A percentile compares a stretch with the other conserved stretches of the same genome.
phyloP scores from a whole-genome alignment of 1,139 yeast genomes.

The Lodderomyces parapsilosis region DNA sequence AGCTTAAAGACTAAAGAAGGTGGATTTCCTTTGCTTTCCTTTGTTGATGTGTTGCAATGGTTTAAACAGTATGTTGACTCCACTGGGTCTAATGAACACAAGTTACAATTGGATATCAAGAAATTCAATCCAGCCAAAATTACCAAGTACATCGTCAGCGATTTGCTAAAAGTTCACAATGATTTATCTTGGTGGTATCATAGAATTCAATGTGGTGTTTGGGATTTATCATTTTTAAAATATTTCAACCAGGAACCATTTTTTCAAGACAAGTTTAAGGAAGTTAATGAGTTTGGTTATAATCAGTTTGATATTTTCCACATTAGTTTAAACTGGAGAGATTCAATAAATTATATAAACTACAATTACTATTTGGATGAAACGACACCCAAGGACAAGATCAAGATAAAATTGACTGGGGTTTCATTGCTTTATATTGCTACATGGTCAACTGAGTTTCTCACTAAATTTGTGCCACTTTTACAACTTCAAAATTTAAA shows the following conservation, averaged over 20 bases:
- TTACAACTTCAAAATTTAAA: slow-evolving; percentile 43
- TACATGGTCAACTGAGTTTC: slow-evolving; percentile 40
- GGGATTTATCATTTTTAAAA: slow-evolving; percentile 69
- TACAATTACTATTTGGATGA: slow-evolving; percentile 38
- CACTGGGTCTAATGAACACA: slow-evolving; percentile 16
- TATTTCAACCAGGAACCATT: slow-evolving; percentile 43
- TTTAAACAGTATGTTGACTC: slow-evolving; percentile 37
- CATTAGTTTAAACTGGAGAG: slow-evolving; percentile 37
- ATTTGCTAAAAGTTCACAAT: slow-evolving; percentile 44
- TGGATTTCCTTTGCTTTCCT: slow-evolving; percentile 61
- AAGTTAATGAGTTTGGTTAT: slow-evolving; percentile 19
- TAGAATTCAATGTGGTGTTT: slow-evolving; percentile 73
- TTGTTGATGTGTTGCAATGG: slow-evolving; percentile 62
- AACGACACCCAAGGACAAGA: slow-evolving; percentile 21
- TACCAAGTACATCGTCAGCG: slow-evolving; percentile 50
- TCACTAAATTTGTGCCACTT: slow-evolving; percentile 38
- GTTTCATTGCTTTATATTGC: slow-evolving; percentile 38
- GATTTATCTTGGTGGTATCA: slow-evolving; percentile 67
- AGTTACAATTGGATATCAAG: slow-evolving; percentile 82
- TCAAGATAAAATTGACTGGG: slow-evolving; percentile 34
- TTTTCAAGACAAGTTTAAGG: slow-evolving; percentile 21
- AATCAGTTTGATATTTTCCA: slow-evolving; percentile 36
- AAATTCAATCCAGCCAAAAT: slow-evolving; percentile 62
- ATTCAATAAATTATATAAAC: slow-evolving; percentile 32
- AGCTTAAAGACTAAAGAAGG: slow-evolving; percentile 52